Evolutionary conservation across 1,139 yeast species (phyloP), one percentile per base, ranked within the genome.

Genomic region (Pichia sp.): DNA sequence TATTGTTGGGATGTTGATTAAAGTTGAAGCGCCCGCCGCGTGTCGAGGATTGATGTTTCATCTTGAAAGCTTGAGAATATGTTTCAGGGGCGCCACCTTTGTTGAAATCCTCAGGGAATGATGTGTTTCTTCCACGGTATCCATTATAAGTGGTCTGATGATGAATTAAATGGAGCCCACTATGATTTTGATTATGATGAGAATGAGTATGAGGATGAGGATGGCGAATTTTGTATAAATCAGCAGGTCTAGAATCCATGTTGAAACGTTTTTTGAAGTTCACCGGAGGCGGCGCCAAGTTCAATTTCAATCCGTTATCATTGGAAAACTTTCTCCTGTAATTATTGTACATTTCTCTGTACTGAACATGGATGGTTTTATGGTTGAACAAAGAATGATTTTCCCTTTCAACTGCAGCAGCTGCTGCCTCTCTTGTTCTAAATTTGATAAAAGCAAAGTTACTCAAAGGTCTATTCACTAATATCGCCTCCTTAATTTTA

Each of bases 311-410:
- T 8, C 52, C 55, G 33, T 39, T 42, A 11, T 40, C 46, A 22
- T 44, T 43, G 11, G 51, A 46, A 29, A 37, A 47, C 23, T 46
- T 50, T 39, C 50, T 48, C 38, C 51, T 52, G 25, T 48, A 52
- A 25, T 53, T 51, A 36, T 59, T 68, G 45, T 74, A 74, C 44
- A 74, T 59, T 55, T 82, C 93, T 41, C 83, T 71, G 53, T 80
- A 84, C 56, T 82, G 93, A 30, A 85, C 94, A 59, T 82, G 91
- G 67, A 85, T 80, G 5, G 91, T 80, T 56, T 72, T 78, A 37
- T 74, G 77, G 50, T 74, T 62, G 50, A 85, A 74, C 58, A 78
- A 71, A 2, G 93, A 69, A 58, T 84, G 94, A 52, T 85, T 84
- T 53, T 84, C 94, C 40, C 76, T 67, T 53, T 81, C 91, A 37